Evolutionary conservation across 768 basidiomycete genomes (phyloP).

Genomic region (Rhodotorula paludigena): DNA sequence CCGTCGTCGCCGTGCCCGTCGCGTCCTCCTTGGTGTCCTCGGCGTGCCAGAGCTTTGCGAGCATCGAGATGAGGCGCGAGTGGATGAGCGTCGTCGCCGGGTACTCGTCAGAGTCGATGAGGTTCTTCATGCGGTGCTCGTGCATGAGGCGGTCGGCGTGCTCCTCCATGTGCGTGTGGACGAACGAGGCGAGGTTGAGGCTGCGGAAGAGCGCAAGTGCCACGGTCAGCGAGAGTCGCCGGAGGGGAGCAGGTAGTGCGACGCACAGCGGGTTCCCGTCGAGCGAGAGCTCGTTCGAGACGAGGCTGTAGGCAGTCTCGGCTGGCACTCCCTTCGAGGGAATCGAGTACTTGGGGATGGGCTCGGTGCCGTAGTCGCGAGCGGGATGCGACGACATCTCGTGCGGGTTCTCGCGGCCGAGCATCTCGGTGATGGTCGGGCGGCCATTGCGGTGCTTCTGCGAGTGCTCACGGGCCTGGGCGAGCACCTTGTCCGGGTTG

Average conservation of each 20-base stretch:
- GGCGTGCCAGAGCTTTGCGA: constrained; percentile 66
- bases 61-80: constrained; percentile 56
- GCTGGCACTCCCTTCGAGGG: constrained; percentile 55
- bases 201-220: constrained; percentile 55
- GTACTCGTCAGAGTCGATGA: constrained; percentile 66
- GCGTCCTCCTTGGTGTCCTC: constrained; percentile 54
- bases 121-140: constrained; percentile 59
- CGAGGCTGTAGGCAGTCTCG: constrained; percentile 46
- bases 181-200: constrained; percentile 63
- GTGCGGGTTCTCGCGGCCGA: constrained; percentile 12
- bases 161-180: constrained; percentile 51
- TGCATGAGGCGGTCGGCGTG: constrained; percentile 41
- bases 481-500: constrained; percentile 63
- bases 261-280: constrained; percentile 33
- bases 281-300: constrained; percentile 53
- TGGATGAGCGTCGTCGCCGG: constrained; percentile 57
- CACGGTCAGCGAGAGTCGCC: constrained; percentile 50
- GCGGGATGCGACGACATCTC: constrained; percentile 39
- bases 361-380: constrained; percentile 51
- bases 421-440: constrained; percentile 1
- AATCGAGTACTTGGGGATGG: constrained; percentile 65
- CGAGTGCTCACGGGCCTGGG: constrained; percentile 52
- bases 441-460: not conserved
- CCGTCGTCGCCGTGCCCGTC: constrained; percentile 66
- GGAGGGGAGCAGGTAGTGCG: not conserved